Conservation (phyloP, 2,329 filamentous ascomycete genomes). For the Tolypocladium album region DNA sequence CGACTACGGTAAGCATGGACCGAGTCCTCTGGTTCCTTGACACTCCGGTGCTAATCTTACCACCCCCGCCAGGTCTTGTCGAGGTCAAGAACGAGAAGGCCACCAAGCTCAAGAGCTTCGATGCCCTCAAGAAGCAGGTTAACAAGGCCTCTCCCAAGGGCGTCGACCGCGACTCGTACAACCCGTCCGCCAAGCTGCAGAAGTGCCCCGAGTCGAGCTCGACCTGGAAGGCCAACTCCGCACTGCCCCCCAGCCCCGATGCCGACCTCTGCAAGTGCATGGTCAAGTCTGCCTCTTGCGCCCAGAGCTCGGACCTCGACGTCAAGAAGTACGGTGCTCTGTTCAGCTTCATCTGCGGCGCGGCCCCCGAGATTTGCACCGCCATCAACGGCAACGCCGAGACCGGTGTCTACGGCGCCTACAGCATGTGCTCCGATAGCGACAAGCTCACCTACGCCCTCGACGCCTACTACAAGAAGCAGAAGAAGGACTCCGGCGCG, state of each 20-base stretch:
- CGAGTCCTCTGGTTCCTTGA: background rate
- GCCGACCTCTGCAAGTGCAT: constrained; percentile 76
- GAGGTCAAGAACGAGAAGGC: constrained; percentile 46
- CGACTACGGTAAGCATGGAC: constrained; percentile 56
- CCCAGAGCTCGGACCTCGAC: constrained; percentile 46
- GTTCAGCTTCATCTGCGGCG: constrained; percentile 65
- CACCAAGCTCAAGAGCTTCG: constrained; percentile 63
- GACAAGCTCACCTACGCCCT: constrained; percentile 66
- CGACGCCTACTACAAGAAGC: constrained; percentile 58
- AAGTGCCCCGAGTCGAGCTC: constrained; percentile 57
- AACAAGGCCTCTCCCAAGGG: constrained; percentile 54
- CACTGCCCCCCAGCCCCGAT: constrained; percentile 77
- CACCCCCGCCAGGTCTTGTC: constrained; percentile 47
- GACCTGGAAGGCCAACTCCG: constrained; percentile 54
- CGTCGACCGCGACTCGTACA: constrained; percentile 59
- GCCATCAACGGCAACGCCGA: constrained; percentile 50
- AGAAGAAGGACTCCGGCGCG: constrained; percentile 41
- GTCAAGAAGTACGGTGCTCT: constrained; percentile 51
- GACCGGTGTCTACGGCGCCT: constrained; percentile 54
- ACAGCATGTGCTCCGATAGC: constrained; percentile 62
- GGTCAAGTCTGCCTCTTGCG: constrained; percentile 62
- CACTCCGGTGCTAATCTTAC: constrained; percentile 5
- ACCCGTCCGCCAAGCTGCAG: constrained; percentile 57
- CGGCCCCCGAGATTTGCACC: constrained; percentile 43
- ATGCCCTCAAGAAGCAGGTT: constrained; percentile 59